A percentile compares a stretch with the other conserved stretches of the same genome.
phyloP scores from a whole-genome alignment of 2,329 filamentous ascomycete genomes.

The Pseudogymnoascus sp. region DNA sequence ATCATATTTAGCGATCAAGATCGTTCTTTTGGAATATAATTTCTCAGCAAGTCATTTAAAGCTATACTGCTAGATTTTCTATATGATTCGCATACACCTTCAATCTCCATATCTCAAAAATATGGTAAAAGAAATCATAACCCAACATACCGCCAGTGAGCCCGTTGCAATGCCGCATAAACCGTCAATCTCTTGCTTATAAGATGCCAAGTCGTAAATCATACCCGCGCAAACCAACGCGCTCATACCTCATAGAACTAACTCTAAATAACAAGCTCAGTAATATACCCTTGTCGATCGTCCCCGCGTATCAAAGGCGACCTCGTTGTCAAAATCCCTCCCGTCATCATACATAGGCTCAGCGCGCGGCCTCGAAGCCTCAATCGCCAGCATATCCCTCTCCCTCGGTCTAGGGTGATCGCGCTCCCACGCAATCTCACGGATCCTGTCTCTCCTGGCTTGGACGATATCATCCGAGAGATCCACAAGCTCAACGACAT shows the following conservation, averaged over 20 bases:
- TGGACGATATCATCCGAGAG: constrained; percentile 74
- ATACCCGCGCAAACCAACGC: neutral
- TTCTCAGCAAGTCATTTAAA: neutral
- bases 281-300: constrained; percentile 4
- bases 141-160: neutral
- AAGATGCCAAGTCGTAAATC: neutral
- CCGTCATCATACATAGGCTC: constrained; percentile 47
- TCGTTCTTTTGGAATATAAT: neutral
- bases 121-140: neutral
- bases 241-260: neutral
- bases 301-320: constrained; percentile 46
- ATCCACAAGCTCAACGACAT: constrained; percentile 76
- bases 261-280: neutral
- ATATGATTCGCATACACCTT: neutral
- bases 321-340: constrained; percentile 58
- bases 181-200: neutral
- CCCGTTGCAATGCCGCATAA: neutral
- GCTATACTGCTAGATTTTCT: neutral
- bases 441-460: constrained; percentile 43
- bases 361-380: constrained; percentile 18
- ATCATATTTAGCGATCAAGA: neutral
- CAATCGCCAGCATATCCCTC: constrained; percentile 9
- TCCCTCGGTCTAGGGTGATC: constrained; percentile 39
- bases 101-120: neutral
- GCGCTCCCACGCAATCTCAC: constrained; percentile 50